Conservation (phyloP, 441 rosid genomes). For the Populus hybrid region DNA sequence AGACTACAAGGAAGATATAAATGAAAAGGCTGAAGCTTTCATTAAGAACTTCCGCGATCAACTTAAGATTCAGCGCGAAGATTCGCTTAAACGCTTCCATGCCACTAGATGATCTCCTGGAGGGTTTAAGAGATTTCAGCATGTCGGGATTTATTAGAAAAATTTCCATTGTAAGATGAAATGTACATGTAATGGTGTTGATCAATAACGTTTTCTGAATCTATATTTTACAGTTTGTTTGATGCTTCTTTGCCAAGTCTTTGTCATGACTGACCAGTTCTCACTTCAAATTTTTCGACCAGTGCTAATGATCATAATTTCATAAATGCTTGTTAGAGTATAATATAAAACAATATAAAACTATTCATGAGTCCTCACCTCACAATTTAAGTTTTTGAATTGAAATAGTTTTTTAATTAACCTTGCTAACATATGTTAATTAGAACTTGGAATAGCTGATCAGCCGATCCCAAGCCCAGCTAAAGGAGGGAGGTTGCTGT, state of each 20-base stretch:
- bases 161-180: background rate
- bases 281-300: background rate
- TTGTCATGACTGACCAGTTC: background rate
- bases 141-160: background rate
- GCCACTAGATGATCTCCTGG: slow-evolving; percentile 18
- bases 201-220: background rate
- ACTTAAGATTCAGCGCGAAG: slow-evolving; percentile 18
- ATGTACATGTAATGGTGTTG: background rate
- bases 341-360: too few species aligned
- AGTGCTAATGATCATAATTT: background rate
- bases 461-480: too few species aligned
- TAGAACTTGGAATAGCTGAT: too few species aligned
- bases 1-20: background rate
- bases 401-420: too few species aligned
- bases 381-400: too few species aligned
- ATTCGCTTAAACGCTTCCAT: slow-evolving; percentile 20
- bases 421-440: too few species aligned
- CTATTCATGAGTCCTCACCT: too few species aligned
- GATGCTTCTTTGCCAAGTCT: too few species aligned
- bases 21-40: slow-evolving; percentile 23
- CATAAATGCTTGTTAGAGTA: background rate
- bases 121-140: slow-evolving; percentile 13
- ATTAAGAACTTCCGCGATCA: slow-evolving; percentile 20
- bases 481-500: too few species aligned
- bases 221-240: too few species aligned